Evolutionary conservation across 2,329 filamentous ascomycete genomes (phyloP), one percentile per base, ranked within the genome.

Genomic region (Eurotiales sp.): DNA sequence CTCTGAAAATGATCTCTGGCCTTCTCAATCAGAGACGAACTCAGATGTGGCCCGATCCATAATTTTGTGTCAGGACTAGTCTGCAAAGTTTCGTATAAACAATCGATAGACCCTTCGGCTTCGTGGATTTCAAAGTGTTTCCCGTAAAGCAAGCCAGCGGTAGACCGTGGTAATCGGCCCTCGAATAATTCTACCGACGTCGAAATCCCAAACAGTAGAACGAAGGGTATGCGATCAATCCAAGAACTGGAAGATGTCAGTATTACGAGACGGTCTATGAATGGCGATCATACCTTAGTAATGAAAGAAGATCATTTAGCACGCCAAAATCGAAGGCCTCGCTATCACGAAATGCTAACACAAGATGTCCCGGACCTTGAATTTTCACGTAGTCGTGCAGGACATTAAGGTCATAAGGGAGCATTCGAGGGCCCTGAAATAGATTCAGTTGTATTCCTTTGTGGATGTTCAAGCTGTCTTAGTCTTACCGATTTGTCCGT

Each of bases 161-260:
- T 77, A 14, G 72, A 73, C 41, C 76, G 74, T 10, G 81, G 75
- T 3, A 86, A 65, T 43, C 81, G 74, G 39, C 77, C 75, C 60
- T 85, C 80, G 50, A 86, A 80, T 15, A 81, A 75, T 43, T 83
- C 81, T 10, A 82, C 73, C 2, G 82, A 83, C 0, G 82, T 85
- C n/a, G 80, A 80, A 44, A 85, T 76, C 12, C 79, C 80, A 50
- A 85, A 77, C 3, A 85, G 64, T 3, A 83, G 66, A 2, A 81
- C 74, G 52, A 85, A 79, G 0, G 81, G 80, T 47, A 85, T 79
- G 23, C 82, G 78, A 59, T 83, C 78, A 41, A 75, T 69, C 82
- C 82, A 85, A 15, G 76, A 80, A 55, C 78, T 80, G 54, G n/a
- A 42, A 37, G 43, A 46, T 69, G 58, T 30, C 15, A 37, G 10